Evolutionary conservation across 345 rosid genomes (phyloP).

Genomic region (Euphorbia pulcherrima): DNA sequence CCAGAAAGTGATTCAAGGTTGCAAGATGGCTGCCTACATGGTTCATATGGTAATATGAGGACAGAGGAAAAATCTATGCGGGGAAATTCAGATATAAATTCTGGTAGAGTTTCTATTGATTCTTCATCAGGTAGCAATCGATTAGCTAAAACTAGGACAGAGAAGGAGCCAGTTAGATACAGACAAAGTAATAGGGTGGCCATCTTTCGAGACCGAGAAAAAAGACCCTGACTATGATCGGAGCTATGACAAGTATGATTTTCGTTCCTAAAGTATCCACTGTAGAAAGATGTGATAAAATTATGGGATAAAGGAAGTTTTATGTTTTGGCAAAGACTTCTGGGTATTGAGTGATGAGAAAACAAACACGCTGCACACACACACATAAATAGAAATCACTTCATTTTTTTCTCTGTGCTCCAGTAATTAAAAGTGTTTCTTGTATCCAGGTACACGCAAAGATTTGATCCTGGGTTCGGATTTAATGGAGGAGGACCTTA

Average conservation of each 20-base stretch:
- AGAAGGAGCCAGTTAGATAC: slow-evolving; percentile 55
- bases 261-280: background rate
- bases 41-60: slow-evolving; percentile 35
- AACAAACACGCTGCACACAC: too few relatives aligned
- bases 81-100: slow-evolving; percentile 39
- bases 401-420: background rate
- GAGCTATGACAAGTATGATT: slow-evolving; percentile 57
- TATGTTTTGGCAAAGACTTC: background rate
- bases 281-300: background rate
- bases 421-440: background rate
- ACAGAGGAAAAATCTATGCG: slow-evolving; percentile 44
- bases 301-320: background rate
- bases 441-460: slow-evolving; percentile 56
- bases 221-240: slow-evolving; percentile 85
- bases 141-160: slow-evolving; percentile 53
- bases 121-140: slow-evolving; percentile 48
- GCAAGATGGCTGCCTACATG: slow-evolving; percentile 39
- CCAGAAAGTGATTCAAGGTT: slow-evolving; percentile 45
- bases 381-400: too few relatives aligned
- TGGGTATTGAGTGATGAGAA: too few relatives aligned
- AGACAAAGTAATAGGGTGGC: slow-evolving; percentile 60
- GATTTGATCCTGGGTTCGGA: slow-evolving; percentile 83
- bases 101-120: slow-evolving; percentile 43
- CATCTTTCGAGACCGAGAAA: slow-evolving; percentile 72
- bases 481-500: slow-evolving; percentile 58